Evolutionary conservation across 192 early-diverging fungal species (phyloP).

Genomic region (Coemansia umbellata): DNA sequence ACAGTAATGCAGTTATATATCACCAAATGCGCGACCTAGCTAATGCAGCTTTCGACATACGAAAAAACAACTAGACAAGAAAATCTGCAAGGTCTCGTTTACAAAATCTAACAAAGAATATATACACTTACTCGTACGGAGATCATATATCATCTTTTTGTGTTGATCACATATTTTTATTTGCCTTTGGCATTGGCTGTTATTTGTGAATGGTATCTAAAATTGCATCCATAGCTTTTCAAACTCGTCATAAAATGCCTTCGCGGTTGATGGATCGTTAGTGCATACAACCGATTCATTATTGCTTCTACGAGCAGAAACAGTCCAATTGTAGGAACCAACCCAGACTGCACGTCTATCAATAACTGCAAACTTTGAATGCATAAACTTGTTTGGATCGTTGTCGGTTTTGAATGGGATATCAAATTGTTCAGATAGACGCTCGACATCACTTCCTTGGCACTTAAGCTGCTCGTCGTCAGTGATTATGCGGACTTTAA

Average conservation of each 20-base stretch:
- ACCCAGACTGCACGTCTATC: constrained; percentile 56
- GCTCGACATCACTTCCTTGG: constrained; percentile 56
- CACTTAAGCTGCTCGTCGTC: constrained; percentile 63
- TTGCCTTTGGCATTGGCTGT: no score
- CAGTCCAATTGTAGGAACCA: constrained; percentile 55
- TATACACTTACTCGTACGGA: no score
- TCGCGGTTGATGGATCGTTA: constrained; percentile 55
- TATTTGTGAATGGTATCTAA: constrained; percentile 5
- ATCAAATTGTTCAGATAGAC: constrained; percentile 41
- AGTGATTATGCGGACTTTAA: constrained; percentile 66
- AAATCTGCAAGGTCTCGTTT: no score
- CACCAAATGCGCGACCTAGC: no score
- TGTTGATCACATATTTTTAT: background rate
- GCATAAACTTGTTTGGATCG: constrained; percentile 55
- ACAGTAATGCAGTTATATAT: no score
- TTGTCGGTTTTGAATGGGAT: constrained; percentile 55
- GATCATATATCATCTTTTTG: no score
- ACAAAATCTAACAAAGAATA: no score
- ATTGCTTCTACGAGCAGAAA: constrained; percentile 62
- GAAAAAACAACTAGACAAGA: no score
- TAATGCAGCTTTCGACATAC: no score
- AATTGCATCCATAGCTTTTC: constrained; percentile 60
- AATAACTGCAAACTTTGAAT: constrained; percentile 69
- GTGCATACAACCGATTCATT: constrained; percentile 66
- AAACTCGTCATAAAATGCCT: constrained; percentile 59